These are phyloP conservation scores for Sporothrix mexicana DNA, from an alignment of 2,329 filamentous ascomycete species.

Conservation along the genomic window DNA sequence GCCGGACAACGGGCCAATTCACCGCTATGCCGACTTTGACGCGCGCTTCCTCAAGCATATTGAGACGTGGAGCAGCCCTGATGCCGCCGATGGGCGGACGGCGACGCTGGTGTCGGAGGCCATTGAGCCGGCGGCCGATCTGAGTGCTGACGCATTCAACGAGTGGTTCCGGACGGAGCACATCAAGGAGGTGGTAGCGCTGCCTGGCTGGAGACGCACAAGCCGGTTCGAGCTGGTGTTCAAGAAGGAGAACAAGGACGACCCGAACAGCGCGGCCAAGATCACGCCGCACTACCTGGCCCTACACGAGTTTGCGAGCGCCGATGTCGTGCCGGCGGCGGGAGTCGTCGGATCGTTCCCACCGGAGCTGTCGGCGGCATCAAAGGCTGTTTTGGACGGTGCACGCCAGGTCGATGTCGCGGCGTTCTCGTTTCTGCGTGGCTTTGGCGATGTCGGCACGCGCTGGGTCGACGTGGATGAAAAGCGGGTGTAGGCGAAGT, in stretches of 20 bases:
- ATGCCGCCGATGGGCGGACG: background rate
- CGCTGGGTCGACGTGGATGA: conserved; percentile 31
- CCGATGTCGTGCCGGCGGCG: conserved; percentile 1
- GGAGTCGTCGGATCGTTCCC: background rate
- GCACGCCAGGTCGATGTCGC: conserved; percentile 29
- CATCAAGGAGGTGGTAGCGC: conserved; percentile 7
- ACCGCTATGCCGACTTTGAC: conserved; percentile 28
- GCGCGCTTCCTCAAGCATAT: conserved; percentile 23
- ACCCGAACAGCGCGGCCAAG: background rate
- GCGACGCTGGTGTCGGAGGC: conserved; percentile 25
- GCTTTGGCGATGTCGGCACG: conserved; percentile 25
- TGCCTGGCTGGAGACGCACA: conserved; percentile 31
- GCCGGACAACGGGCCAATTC: conserved; percentile 20
- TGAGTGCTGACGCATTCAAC: conserved; percentile 13
- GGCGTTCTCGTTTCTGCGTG: conserved; percentile 23
- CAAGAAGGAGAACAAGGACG: conserved; percentile 29
- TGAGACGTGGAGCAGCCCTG: conserved; percentile 22
- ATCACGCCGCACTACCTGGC: conserved; percentile 28
- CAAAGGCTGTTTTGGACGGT: conserved; percentile 5
- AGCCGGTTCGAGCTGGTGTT: conserved; percentile 31
- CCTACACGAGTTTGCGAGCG: conserved; percentile 30
- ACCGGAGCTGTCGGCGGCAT: background rate
- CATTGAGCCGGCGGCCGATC: conserved; percentile 25
- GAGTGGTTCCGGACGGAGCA: conserved; percentile 28
- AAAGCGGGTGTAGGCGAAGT: conserved; percentile 18